Evolutionary conservation across 2,329 filamentous ascomycete species (phyloP), one percentile per base, ranked within the genome.

Genomic region (Colletotrichum sp.): DNA sequence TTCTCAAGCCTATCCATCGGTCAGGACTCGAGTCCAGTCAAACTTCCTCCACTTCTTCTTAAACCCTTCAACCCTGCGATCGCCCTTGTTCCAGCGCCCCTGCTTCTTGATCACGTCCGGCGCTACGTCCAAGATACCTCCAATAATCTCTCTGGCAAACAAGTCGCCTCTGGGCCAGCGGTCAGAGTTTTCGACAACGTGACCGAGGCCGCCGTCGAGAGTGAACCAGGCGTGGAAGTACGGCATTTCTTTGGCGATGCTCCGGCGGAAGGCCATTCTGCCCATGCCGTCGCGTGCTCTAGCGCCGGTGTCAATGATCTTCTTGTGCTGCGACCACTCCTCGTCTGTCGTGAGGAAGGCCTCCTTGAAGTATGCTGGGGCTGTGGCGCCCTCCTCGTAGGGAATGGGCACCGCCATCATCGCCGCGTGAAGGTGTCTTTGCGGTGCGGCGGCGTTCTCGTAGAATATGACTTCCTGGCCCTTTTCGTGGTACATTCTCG

Each of bases 161-260:
- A 98, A 84, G 84, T 99, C 97, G 0, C 96, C 96, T 80, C 90
- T 92, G 0, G 98, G 98, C 97, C 97, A 99, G 67, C 93, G 89
- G 65, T 92, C 90, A 32, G 92, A 88, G 80, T 99, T 95, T 85
- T 99, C 97, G 0, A 99, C 95, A 10, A 99, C 89, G 83, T 99
- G 97, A 0, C 95, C 97, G 78, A 99, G 86, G 0, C 97, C 97
- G 4, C 97, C 97, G 82, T 99, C 96, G 1, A 99, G 87, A 69
- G 92, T 92, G 83, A 99, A 99, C 96, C 96, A 99, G 24, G 93
- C 96, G 84, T 99, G 97, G 81, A 99, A 99, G 84, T 99, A 99
- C 0, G 98, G 96, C 95, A 98, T 96, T 87, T 99, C 96, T 86
- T 98, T 98, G 15, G 95, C 95, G 76, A 99, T 88, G 24, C 91